Evolutionary conservation across 176 grass and related monocot genomes (phyloP).

Genomic region (Bromus sterilis): DNA sequence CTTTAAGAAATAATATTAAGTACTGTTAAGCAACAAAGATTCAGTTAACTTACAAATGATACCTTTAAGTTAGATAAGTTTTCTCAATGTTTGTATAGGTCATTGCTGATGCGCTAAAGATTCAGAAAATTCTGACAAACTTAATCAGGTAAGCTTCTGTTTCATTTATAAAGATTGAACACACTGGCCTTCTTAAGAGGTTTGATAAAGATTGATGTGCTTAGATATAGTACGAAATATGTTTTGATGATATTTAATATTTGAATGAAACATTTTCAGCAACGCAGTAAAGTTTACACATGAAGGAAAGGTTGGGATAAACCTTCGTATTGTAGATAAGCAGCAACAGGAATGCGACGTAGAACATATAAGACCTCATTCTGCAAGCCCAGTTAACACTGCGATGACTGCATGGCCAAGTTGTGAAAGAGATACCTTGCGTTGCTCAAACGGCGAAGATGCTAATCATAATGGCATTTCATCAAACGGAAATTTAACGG

Average conservation of each 20-base stretch:
- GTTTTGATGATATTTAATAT: conserved; percentile 9
- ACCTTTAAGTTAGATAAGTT: background rate
- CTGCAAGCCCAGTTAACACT: conserved; percentile 5
- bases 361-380: conserved; percentile 6
- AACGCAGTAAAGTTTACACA: conserved; percentile 87
- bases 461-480: conserved; percentile 28
- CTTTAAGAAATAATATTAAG: background rate
- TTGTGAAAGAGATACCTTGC: conserved; percentile 27
- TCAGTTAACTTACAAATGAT: background rate
- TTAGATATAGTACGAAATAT: background rate
- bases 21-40: background rate
- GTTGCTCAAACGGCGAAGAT: conserved; percentile 31
- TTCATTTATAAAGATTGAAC: background rate
- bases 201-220: background rate
- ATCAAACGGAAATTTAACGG: conserved; percentile 6
- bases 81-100: conserved; percentile 49
- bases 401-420: conserved; percentile 18
- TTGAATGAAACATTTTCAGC: conserved; percentile 41
- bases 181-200: background rate
- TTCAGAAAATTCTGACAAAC: conserved; percentile 77
- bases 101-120: conserved; percentile 62
- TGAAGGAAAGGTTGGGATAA: conserved; percentile 80
- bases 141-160: conserved; percentile 55
- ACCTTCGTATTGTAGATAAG: conserved; percentile 48
- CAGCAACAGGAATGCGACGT: conserved; percentile 9